Base-by-base conservation (phyloP, 78 protist species). In the Pelomyxa schiedti region DNA sequence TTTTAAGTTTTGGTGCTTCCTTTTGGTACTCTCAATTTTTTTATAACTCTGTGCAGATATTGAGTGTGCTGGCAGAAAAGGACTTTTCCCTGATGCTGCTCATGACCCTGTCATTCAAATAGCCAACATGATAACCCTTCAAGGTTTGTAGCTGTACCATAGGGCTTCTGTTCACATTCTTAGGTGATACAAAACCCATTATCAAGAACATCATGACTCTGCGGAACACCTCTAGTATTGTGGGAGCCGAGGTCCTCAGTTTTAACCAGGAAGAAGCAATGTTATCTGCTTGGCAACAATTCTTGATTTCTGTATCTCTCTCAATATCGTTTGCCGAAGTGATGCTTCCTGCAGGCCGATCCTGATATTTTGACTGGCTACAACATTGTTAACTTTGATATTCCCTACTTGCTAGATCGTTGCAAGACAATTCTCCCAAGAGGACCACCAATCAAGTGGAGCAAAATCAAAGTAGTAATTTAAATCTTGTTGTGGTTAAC, bases 281-380 rank as follows among this genome's bases (percentile, higher is more conserved):
- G 84, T 81, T 97, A 26, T 28, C 4, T 8, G 89, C 77, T 8
- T 92, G 89, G 92, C 69, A 85, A 36, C 84, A 86, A 41, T 90
- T 89, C 63, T 2, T 89, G n/a, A 37, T 65, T 1, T 36, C 66
- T 1, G 47, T 37, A 47, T 35, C 39, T 36, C 37, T 66, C 24
- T 9, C 40, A 26, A 69, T 29, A 3, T 8, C 2, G 4, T 29
- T 16, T 67, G 39, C 39, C 28, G 70, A 30, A 9, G n/a, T n/a
- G n/a, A n/a, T 67, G n/a, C 16, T 16, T 16, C 35, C 32, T 16
- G 58, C 58, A 52, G 39, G 58, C 66, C 26, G 99, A 98, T 69
- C 97, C 99, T 6, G 99, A 98, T 78, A 69, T 98, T 5, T 35
- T 96, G 58, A 96, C 95, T 8, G 99, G 99, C 24, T 98, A 97